Conservation (phyloP, 2,329 filamentous ascomycete genomes). For the Apiospora phragmitis region DNA sequence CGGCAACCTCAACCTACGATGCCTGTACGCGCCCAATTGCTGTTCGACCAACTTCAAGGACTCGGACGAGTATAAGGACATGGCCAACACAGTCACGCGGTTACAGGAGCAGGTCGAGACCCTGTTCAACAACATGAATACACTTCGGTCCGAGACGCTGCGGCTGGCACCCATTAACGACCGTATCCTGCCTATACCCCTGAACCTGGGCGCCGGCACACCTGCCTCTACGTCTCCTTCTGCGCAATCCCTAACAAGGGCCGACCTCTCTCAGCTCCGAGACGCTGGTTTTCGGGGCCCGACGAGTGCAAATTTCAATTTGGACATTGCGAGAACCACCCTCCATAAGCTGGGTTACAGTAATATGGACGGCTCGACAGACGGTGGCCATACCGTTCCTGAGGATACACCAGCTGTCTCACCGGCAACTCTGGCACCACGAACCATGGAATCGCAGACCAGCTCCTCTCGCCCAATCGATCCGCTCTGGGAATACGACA, state of each 20-base stretch:
- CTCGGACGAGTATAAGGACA: slow-evolving; percentile 83
- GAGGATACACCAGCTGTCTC: slow-evolving; percentile 35
- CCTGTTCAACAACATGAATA: slow-evolving; percentile 71
- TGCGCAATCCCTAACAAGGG: slow-evolving; percentile 38
- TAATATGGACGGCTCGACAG: slow-evolving; percentile 59
- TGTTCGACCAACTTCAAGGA: slow-evolving; percentile 83
- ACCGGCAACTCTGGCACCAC: slow-evolving; percentile 34
- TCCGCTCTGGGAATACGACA: slow-evolving; percentile 76
- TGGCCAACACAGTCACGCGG: slow-evolving; percentile 70
- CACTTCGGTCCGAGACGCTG: slow-evolving; percentile 58
- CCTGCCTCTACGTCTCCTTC: slow-evolving; percentile 37
- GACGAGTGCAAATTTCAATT: slow-evolving; percentile 81
- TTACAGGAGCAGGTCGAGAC: slow-evolving; percentile 84
- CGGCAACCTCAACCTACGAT: slow-evolving; percentile 65
- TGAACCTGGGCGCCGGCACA: slow-evolving; percentile 35
- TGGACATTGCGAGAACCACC: slow-evolving; percentile 84
- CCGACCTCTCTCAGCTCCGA: slow-evolving; percentile 49
- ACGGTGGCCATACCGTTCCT: slow-evolving; percentile 47
- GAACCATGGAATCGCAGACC: slow-evolving; percentile 15
- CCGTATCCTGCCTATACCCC: slow-evolving; percentile 40
- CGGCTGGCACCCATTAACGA: slow-evolving; percentile 47
- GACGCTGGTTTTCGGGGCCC: slow-evolving; percentile 77
- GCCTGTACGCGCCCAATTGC: slow-evolving; percentile 67
- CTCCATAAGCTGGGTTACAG: slow-evolving; percentile 88
- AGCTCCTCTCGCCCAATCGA: slow-evolving; percentile 46